These are phyloP conservation scores for Fragosphaeria purpurea DNA, from an alignment of 2,329 filamentous ascomycete genomes.

Conservation along the genomic window DNA sequence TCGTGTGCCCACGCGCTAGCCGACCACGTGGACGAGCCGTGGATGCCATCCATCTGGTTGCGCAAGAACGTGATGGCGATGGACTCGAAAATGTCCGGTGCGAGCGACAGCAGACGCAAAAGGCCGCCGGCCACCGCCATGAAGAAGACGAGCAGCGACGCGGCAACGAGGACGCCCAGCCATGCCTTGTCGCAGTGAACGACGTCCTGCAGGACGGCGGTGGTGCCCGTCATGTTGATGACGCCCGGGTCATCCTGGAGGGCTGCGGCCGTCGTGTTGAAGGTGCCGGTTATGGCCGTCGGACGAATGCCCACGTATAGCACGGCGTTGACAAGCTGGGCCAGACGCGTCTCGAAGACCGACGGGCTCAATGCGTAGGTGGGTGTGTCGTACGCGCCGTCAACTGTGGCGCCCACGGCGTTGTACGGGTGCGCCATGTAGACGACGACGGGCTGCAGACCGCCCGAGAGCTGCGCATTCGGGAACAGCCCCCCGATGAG, in stretches of 20 bases:
- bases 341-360: conserved; percentile 3
- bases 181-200: conserved; percentile 1
- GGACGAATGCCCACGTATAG: conserved; percentile 1
- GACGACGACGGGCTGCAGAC: neutral
- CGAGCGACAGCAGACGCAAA: conserved; percentile 1
- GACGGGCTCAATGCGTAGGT: neutral
- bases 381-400: neutral
- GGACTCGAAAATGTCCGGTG: conserved; percentile 7
- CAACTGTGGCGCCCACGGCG: neutral
- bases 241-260: neutral
- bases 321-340: conserved; percentile 9
- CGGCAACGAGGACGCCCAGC: conserved; percentile 3
- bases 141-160: neutral
- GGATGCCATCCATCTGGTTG: neutral
- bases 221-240: neutral
- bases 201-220: neutral
- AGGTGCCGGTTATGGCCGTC: neutral
- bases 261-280: neutral
- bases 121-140: neutral
- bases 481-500: conserved; percentile 1
- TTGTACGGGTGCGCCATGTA: conserved; percentile 5
- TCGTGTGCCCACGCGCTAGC: neutral
- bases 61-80: conserved; percentile 3
- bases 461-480: neutral
- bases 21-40: neutral